Base-by-base conservation (phyloP, 2,329 filamentous ascomycete species). In the Emydomyces testavorans region DNA sequence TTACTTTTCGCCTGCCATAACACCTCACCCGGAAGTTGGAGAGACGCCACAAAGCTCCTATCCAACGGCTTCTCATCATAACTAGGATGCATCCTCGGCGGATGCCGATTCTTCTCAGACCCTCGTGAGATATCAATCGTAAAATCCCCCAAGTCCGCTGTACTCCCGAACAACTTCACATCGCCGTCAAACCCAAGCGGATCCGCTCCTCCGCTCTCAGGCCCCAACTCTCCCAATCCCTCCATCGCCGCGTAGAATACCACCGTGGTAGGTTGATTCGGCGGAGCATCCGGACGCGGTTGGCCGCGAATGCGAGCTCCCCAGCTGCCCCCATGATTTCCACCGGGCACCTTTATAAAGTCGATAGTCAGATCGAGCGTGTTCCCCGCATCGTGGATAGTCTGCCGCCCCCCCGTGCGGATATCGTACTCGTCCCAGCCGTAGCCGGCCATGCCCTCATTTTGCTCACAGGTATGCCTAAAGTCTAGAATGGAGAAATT, bases 351-450 rank as follows among this genome's bases (percentile, higher is more conserved):
- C 68, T 96, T 98, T 60, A 95, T 80, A 66, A 96, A 95, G 44
- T 86, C 85, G 36, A 90, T 95, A 6, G 85, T 93, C 53, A 98
- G 77, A 67, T 96, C 89, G 55, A 98, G 76, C 49, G 77, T 78
- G 67, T 98, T 98, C 41, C 78, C 83, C 46, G 82, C 80, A 64
- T 98, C 92, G 61, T 93, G 87, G 51, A 98, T 90, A 0, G 84
- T 85, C 67, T 98, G 87, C 18, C 85, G 75, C 48, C 92, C 92
- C 53, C 92, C 92, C 49, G 76, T 83, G 50, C 92, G 77, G 18
- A 88, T 82, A 66, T 98, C 92, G 65, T 93, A 98, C 63, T 94
- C 86, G 59, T 96, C 89, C 92, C 92, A 98, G 53, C 92, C 92
- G 65, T 98, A 98, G 48, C 90, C 90, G 40, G 80, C 83, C 76